Evolutionary conservation across 345 rosid species (phyloP), one percentile per base, ranked within the genome.

Genomic region (Bruguiera parviflora): DNA sequence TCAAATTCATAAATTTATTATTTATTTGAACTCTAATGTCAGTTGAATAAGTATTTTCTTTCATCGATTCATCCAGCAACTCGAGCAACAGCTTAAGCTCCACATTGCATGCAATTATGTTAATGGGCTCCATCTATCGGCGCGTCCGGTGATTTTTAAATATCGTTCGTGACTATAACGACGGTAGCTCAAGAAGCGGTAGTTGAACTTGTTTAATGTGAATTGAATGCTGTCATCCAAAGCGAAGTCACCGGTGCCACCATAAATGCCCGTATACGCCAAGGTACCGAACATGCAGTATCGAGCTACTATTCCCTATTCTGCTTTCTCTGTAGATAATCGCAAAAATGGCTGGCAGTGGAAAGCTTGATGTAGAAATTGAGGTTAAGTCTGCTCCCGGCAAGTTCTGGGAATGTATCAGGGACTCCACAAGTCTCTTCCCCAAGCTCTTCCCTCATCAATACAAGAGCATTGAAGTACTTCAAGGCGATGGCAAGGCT

Each of bases 401-500:
- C 5, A 86, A 85, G 75, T 87, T 88, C 72, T 91, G 94, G 97
- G 66, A 11, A 56, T 70, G 62, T 64, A 76, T 93, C 24, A 86
- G 94, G 37, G 91, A 93, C 63, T 86, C 92, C 16, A 71, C 88
- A 70, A 71, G 69, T 47, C 78, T 87, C 46, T 88, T 89, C 66
- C 96, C 97, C 28, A 84, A 75, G 79, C 79, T 76, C 53, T 84
- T 91, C 71, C 89, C 98, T 67, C 75, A 89, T 6, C 89, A 87
- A 67, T 94, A 89, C 86, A 85, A 88, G 87, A 78, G 79, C 84
- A 91, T 94, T 74, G 80, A 88, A 75, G 87, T 91, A 32, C 86
- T 91, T 1, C 82, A 89, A 64, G 97, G 98, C 18, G 97, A 94
- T 64, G 98, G 96, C 63, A 89, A 87, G 78, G 75, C 84, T 37